A percentile compares a stretch with the other conserved stretches of the same genome.
Evolutionary conservation across 768 basidiomycete genomes (phyloP).

Genomic region (Agrocybe pediades): DNA sequence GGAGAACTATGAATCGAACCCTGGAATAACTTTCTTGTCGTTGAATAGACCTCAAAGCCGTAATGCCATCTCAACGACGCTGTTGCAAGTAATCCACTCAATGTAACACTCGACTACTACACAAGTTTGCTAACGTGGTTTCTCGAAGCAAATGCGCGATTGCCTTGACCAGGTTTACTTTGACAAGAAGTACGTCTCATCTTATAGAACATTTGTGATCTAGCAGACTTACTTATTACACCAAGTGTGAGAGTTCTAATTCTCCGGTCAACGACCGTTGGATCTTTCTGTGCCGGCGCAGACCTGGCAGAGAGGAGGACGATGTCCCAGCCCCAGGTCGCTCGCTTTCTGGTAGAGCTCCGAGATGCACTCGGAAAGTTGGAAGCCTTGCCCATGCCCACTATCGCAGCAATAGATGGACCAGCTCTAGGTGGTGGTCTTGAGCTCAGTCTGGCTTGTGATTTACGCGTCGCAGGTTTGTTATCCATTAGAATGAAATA

Average conservation of each 20-base stretch:
- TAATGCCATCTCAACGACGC: conserved; percentile 81
- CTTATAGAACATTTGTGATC: not conserved
- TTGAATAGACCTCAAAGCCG: conserved; percentile 82
- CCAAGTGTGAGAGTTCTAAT: conserved; percentile 77
- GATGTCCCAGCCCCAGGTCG: conserved; percentile 76
- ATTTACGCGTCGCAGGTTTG: conserved; percentile 86
- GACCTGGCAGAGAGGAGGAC: conserved; percentile 84
- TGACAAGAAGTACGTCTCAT: conserved; percentile 55
- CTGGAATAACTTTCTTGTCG: conserved; percentile 73
- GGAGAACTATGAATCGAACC: conserved; percentile 51
- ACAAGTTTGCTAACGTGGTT: conserved; percentile 1
- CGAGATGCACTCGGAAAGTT: conserved; percentile 71
- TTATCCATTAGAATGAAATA: conserved; percentile 4
- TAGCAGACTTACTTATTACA: conserved; percentile 1
- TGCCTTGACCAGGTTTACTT: conserved; percentile 67
- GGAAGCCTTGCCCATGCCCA: conserved; percentile 85
- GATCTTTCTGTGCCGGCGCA: conserved; percentile 90
- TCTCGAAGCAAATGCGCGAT: conserved; percentile 67
- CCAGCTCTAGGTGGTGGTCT: conserved; percentile 93
- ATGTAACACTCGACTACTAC: not conserved
- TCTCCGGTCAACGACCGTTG: conserved; percentile 74
- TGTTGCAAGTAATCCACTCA: conserved; percentile 58
- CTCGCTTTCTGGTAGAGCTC: conserved; percentile 76
- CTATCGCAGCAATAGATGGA: conserved; percentile 91
- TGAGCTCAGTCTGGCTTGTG: conserved; percentile 86